Evolutionary conservation across 2,329 filamentous ascomycete species (phyloP), one percentile per base, ranked within the genome.

Genomic region (Neonectria neomacrospora): DNA sequence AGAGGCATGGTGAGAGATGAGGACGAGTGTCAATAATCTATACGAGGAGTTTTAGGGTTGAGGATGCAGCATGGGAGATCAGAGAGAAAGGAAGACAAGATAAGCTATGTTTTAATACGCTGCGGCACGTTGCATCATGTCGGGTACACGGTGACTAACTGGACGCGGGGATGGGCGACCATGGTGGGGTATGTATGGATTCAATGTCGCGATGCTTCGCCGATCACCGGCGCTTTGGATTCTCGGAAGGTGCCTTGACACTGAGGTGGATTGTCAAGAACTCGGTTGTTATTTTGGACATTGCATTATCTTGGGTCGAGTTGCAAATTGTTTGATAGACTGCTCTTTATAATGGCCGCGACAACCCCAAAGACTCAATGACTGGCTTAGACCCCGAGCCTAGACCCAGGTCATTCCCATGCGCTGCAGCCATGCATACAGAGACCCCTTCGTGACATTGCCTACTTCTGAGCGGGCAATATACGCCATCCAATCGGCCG

Each of bases 1-100:
- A 83, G 80, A 37, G 84, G 80, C 85, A 87, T 86, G 11, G 44
- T 66, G 59, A 12, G 0, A 9, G 5, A 1, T 30, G 9, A 5
- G 41, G 23, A 39, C 23, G n/a, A 22, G 18, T 54, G 11, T 42
- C 28, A 30, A 39, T 53, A 26, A 23, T 26, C 48, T n/a, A 54
- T 37, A 44, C 22, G 14, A 34, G 14, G 18, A 26, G 11, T 16
- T n/a, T 22, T 3, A 10, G 11, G 18, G 4, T 30, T 22, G 5
- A 22, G n/a, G 20, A 12, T 11, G 6, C 44, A 45, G 39, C 12
- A 48, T 5, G 12, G 22, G 20, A 14, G 5, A 8, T 5, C 14
- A 3, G 28, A 54, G 22, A 32, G 1, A 28, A 47, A 44, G 48
- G 2, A 47, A 39, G 8, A 2, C 34, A 47, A 32, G 9, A 2